Evolutionary conservation across 306 rosid genomes (phyloP), one percentile per base, ranked within the genome.

Genomic region (Trifolium fragiferum): DNA sequence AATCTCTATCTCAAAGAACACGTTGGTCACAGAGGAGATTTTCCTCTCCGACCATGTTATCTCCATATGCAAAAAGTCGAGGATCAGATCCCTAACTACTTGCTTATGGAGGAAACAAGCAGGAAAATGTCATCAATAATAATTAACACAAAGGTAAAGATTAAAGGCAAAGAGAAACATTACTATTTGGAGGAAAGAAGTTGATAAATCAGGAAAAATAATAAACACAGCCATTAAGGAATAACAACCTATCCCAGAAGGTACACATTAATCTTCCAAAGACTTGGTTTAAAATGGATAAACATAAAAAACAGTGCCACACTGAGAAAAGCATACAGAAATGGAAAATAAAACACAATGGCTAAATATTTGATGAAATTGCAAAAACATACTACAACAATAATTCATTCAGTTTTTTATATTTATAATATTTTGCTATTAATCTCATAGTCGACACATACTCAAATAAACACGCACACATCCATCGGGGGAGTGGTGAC

Each of bases 181-280:
- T 53, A 47, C 66, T 35, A 55, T 46, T 23, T 38, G 62, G 32
- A 5, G 33, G 5, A 46, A 70, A 44, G 16, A n/a, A 14, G 15
- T 65, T 64, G 13, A 10, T 27, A 38, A 38, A 68, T 37, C 44
- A 37, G 53, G 37, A 58, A 75, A 58, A 65, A 7, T 55, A 16
- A 41, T 33, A 35, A 57, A 44, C 55, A 50, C 13, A 58, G 1
- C 50, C 63, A 30, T 19, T 20, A 75, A 64, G 11, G 43, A 74
- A 69, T 9, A 37, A 54, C 14, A 63, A 55, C 54, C 20, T 44
- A 25, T 21, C 10, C 12, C 20, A 37, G 67, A 10, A 25, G 78
- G 63, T 43, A 64, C 68, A 57, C 55, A 37, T 33, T 33, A 41
- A 27, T 63, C 53, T 64, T 16, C 23, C 43, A 10, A 62, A 33